These are phyloP conservation scores for Sarocladium strictum DNA, from an alignment of 2,329 filamentous ascomycete genomes.

Conservation along the genomic window DNA sequence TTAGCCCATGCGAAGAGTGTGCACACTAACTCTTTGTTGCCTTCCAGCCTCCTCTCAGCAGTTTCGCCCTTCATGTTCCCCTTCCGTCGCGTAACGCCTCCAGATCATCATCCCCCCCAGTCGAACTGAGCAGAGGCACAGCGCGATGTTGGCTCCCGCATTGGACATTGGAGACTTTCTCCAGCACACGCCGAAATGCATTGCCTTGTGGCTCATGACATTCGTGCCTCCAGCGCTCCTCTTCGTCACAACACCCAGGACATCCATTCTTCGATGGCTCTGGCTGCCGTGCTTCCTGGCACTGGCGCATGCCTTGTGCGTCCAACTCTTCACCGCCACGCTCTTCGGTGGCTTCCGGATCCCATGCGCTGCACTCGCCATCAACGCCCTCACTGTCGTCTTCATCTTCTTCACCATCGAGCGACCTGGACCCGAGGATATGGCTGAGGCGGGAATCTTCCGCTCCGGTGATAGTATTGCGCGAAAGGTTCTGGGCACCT, in stretches of 20 bases:
- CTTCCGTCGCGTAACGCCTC: too few species aligned
- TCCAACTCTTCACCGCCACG: neutral
- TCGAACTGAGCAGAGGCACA: too few species aligned
- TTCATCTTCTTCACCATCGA: neutral
- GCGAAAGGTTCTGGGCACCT: neutral
- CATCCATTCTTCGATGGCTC: neutral
- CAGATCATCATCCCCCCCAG: too few species aligned
- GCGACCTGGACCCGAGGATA: neutral
- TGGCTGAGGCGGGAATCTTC: neutral
- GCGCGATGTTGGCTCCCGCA: neutral
- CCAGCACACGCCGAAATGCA: neutral
- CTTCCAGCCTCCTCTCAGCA: too few species aligned
- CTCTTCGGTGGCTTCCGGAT: neutral
- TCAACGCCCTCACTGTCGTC: neutral
- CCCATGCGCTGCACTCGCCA: neutral
- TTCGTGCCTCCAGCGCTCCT: neutral
- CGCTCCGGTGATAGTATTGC: neutral
- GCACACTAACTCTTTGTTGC: too few species aligned
- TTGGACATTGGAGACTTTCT: neutral
- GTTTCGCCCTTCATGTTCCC: too few species aligned
- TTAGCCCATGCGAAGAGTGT: too few species aligned
- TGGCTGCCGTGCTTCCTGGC: neutral
- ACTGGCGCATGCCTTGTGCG: neutral
- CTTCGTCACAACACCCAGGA: neutral
- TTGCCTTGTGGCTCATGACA: neutral